Evolutionary conservation across 768 basidiomycete genomes (phyloP).

Genomic region (Russula foetens): DNA sequence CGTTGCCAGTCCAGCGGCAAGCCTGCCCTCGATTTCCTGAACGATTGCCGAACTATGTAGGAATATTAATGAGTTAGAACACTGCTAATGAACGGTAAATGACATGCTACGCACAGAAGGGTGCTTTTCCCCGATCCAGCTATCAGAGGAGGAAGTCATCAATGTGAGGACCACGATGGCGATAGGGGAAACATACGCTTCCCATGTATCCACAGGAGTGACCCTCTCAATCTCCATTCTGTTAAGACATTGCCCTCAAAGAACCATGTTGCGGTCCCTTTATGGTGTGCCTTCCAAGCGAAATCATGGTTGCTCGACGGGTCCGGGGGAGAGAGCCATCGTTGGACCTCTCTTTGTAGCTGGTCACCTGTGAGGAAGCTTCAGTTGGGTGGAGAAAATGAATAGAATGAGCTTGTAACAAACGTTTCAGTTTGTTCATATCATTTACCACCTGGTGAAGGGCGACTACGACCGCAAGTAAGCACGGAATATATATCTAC

Average conservation of each 20-base stretch:
- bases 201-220: neutral
- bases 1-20: neutral
- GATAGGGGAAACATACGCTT: neutral
- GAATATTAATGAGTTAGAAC: neutral
- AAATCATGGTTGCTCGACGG: constrained; percentile 1
- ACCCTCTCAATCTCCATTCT: neutral
- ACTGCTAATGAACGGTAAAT: no score
- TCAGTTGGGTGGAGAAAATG: no score
- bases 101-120: neutral
- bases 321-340: neutral
- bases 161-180: neutral
- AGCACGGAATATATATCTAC: no score
- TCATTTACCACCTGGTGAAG: neutral
- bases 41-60: neutral
- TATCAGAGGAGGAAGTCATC: neutral
- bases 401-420: no score
- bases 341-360: neutral
- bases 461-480: neutral
- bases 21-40: neutral
- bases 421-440: neutral
- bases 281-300: neutral
- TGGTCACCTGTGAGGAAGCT: neutral
- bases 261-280: neutral
- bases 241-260: neutral
- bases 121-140: constrained; percentile 6